Percentiles rank a stretch among this genome's conserved stretches.
Conservation (phyloP, 164 flowering plant species). For the Liquidambar formosana region DNA sequence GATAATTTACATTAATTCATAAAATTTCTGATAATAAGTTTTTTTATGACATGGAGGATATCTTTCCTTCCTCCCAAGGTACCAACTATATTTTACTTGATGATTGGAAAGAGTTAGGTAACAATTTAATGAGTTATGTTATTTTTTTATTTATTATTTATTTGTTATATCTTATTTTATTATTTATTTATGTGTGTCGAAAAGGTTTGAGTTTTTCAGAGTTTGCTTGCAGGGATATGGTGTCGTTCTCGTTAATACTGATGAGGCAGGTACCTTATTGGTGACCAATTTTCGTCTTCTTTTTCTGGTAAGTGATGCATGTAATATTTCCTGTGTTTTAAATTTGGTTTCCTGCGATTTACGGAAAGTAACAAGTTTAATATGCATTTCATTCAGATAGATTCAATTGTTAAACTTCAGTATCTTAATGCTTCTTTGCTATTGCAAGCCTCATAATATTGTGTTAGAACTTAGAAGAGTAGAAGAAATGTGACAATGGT, state of each 20-base stretch:
- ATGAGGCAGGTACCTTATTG: slow-evolving; percentile 85
- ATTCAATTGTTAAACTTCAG: neutral
- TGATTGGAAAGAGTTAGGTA: too few relatives aligned
- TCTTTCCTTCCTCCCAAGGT: too few relatives aligned
- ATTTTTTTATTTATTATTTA: neutral
- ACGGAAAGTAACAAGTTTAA: neutral
- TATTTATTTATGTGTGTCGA: neutral
- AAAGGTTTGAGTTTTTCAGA: neutral
- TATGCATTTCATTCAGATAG: neutral
- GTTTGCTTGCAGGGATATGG: slow-evolving; percentile 66
- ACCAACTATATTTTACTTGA: too few relatives aligned
- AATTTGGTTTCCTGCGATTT: neutral
- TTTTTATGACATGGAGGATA: too few relatives aligned
- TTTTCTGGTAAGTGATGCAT: slow-evolving; percentile 68
- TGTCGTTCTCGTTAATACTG: slow-evolving; percentile 87
- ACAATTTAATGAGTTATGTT: neutral
- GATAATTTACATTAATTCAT: too few relatives aligned
- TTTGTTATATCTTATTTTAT: neutral
- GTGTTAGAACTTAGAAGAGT: slow-evolving; percentile 1
- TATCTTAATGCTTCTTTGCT: neutral
- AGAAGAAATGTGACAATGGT: neutral
- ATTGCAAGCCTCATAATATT: neutral
- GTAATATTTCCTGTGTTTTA: neutral
- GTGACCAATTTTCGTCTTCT: slow-evolving; percentile 93
- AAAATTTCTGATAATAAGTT: too few relatives aligned